Base-by-base conservation (phyloP, 129 eudicot genomes). In the Solidago caesia region DNA sequence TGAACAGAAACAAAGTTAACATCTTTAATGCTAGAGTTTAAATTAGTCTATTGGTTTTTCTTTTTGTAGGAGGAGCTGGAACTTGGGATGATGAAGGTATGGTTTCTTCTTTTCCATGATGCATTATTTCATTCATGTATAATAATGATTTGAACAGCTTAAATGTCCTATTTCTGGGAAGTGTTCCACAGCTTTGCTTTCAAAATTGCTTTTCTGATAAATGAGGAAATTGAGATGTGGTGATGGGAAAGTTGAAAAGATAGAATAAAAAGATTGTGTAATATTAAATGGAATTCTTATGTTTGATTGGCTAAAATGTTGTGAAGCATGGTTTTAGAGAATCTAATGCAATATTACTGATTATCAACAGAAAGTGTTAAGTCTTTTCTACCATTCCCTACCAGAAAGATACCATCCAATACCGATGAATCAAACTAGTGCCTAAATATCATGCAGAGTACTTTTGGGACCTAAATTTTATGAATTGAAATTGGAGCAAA, bases 61-160 rank as follows among this genome's bases (percentile, higher is more conserved):
- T 9, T 56, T 67, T 79, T 86, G 79, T 86, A 93, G 98, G 92
- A 86, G 82, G 98, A 93, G 82, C 87, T 93, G 83, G 98, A 93
- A 78, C 87, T 61, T 4, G 96, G 85, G 68, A 82, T 93, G 59
- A 58, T 75, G 70, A 88, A 85, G 71, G 98, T 90, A 82, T 80
- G 89, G 14, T 74, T 72, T 46, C 42, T 12, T 13, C 26, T 7
- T 55, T 42, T 12, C 53, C 15, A 26, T 48, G 42, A 52, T n/a
- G 44, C 52, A 51, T 58, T 59, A 21, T 66, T 56, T 65, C 27
- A 52, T 70, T 47, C 47, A 44, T 70, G 71, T 52, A 42, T 69
- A 33, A 63, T 60, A 45, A 71, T 61, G 42, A 52, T 39, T 49
- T 61, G 5, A 77, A 62, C 70, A 16, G 29, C 46, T 49, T 70